Base-by-base conservation (phyloP, 2,329 filamentous ascomycete genomes). In the Fusarium sp. region DNA sequence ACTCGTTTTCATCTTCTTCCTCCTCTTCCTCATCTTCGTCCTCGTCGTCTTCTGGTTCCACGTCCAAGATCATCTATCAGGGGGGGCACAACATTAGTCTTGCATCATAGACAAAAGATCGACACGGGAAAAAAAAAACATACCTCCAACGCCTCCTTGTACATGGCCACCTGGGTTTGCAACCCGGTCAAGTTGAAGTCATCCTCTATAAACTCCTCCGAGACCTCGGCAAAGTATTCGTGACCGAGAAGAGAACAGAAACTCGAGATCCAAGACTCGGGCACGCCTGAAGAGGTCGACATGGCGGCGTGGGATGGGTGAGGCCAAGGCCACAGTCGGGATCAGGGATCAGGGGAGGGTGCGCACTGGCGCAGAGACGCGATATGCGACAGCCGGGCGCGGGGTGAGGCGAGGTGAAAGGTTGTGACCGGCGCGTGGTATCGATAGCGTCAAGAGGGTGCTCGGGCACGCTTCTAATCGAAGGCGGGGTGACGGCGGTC, bases 171-270 rank as follows among this genome's bases (percentile, higher is more conserved):
- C 85, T 98, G 96, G 69, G 92, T 94, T 84, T 98, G 95, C 79
- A 99, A 88, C 59, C 97, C 97, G 1, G 97, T 99, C 75, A 99
- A 88, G 84, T 99, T 99, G 88, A 99, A 99, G 84, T 99, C 97
- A 91, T 99, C 97, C 84, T 99, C 97, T 81, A 99, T 98, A 80
- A 99, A 99, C 81, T 99, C 97, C 85, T 99, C 97, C 54, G 95
- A 97, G 60, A 99, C 96, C 86, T 99, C 97, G 72, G 97, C 97
- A 84, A 99, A 99, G 86, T 98, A 99, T 84, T 99, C 97, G 83
- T 99, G 97, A 71, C 97, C 97, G 70, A 98, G 90, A 54, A 98
- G 88, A 43, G 94, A 95, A 87, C 97, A 99, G 84, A 98, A 99
- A 68, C 95, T 97, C 73, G 95, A 93, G 86, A 99, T 98, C 97